Percentiles rank a stretch among this genome's conserved stretches.
These are phyloP conservation scores for Phaeosphaeria sp. DNA, from an alignment of 2,329 filamentous ascomycete genomes.

Conservation along the genomic window DNA sequence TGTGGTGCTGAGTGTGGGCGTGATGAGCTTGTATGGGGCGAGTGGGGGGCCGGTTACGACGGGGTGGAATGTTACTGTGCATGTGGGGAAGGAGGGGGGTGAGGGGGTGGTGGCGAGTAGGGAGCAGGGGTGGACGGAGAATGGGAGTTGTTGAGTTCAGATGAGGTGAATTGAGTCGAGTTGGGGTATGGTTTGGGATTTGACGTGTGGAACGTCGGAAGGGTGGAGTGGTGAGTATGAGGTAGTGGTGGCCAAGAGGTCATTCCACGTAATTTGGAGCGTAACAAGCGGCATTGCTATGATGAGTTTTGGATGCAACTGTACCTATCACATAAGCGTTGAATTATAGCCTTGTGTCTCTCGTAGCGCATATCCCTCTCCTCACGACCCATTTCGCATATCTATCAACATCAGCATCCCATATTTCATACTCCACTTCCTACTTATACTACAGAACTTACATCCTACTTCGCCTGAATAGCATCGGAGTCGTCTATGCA, in stretches of 20 bases:
- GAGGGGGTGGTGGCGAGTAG: constrained; percentile 16
- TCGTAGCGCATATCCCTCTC: background rate
- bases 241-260: no score
- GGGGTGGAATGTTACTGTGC: constrained; percentile 30
- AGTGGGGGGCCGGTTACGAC: constrained; percentile 12
- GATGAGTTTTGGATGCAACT: no score
- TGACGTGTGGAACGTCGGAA: no score
- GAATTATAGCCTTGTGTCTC: background rate
- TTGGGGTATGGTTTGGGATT: no score
- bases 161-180: no score
- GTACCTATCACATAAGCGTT: no score
- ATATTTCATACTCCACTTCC: no score
- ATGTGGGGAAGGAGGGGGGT: constrained; percentile 21
- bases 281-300: no score
- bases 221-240: no score
- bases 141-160: background rate
- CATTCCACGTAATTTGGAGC: no score
- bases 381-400: background rate
- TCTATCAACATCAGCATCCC: no score
- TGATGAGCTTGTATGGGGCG: constrained; percentile 38
- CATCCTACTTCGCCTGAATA: background rate
- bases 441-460: background rate
- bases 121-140: constrained; percentile 14
- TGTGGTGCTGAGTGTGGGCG: constrained; percentile 25
- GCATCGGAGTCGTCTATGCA: background rate